These are phyloP conservation scores for Blastosporella zonata DNA, from an alignment of 1,284 basidiomycete species.

Conservation along the genomic window DNA sequence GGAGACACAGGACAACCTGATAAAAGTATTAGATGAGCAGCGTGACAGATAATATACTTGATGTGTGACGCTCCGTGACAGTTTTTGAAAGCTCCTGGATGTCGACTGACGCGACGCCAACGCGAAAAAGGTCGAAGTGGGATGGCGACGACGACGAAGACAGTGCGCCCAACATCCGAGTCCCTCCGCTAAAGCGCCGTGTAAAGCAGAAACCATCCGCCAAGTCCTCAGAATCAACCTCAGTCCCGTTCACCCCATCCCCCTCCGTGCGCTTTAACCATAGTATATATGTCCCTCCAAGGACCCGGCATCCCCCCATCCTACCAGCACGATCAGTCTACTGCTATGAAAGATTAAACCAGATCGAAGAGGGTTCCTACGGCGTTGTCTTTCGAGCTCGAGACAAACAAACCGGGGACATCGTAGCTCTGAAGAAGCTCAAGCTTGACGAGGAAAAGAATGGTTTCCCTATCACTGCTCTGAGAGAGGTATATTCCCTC, in stretches of 20 bases:
- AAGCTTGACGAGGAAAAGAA: conserved; percentile 98
- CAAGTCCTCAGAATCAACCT: conserved; percentile 18
- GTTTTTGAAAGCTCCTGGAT: neutral
- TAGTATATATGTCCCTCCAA: conserved; percentile 71
- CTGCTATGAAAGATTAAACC: conserved; percentile 90
- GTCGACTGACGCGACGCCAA: conserved; percentile 16
- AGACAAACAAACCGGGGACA: conserved; percentile 91
- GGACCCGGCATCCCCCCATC: conserved; percentile 74
- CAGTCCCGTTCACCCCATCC: conserved; percentile 13
- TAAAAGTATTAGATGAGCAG: conserved; percentile 54
- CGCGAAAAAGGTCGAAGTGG: conserved; percentile 73
- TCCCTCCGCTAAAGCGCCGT: conserved; percentile 45
- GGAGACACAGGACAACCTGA: conserved; percentile 38
- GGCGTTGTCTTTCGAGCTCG: conserved; percentile 95
- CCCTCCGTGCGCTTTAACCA: conserved; percentile 32
- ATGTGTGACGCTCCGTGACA: conserved; percentile 3
- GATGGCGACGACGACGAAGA: conserved; percentile 44
- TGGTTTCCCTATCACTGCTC: conserved; percentile 96
- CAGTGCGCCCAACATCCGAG: conserved; percentile 29
- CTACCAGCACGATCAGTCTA: conserved; percentile 87
- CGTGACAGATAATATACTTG: conserved; percentile 6
- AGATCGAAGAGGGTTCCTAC: conserved; percentile 99
- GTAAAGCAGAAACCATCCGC: conserved; percentile 34
- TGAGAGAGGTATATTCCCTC: conserved; percentile 93
- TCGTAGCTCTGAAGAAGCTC: conserved; percentile 96